A percentile compares a stretch with the other conserved stretches of the same genome.
These are phyloP conservation scores for Xylariales sp. DNA, from an alignment of 2,329 filamentous ascomycete genomes.

Conservation along the genomic window DNA sequence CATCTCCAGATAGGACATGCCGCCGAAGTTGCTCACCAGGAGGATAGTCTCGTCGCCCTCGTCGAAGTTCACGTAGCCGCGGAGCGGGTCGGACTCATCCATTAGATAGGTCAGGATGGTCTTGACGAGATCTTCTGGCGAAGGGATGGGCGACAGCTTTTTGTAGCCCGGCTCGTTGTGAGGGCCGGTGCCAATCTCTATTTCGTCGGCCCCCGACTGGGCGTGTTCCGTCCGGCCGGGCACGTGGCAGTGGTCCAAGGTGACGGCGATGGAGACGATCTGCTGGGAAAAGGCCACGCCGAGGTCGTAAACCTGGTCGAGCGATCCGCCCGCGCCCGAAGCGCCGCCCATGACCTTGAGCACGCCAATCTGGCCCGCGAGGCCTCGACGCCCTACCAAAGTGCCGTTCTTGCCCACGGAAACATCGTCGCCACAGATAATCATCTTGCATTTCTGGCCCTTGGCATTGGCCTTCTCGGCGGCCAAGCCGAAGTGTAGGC, in stretches of 20 bases:
- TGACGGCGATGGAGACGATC: constrained; percentile 68
- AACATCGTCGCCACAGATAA: constrained; percentile 74
- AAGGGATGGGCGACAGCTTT: constrained; percentile 64
- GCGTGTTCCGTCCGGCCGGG: constrained; percentile 63
- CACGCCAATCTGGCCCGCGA: constrained; percentile 70
- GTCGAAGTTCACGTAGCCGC: constrained; percentile 62
- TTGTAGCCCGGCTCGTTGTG: constrained; percentile 74
- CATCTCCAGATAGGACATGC: constrained; percentile 68
- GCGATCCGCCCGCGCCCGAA: constrained; percentile 58
- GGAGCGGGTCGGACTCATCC: constrained; percentile 64
- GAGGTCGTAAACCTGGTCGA: constrained; percentile 62
- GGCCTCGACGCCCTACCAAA: constrained; percentile 70
- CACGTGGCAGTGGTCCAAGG: constrained; percentile 70
- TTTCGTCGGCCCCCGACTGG: constrained; percentile 61
- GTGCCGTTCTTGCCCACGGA: constrained; percentile 68
- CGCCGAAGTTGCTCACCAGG: constrained; percentile 70
- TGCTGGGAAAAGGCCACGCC: constrained; percentile 62
- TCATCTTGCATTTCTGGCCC: constrained; percentile 65
- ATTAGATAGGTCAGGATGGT: constrained; percentile 71
- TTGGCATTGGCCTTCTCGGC: constrained; percentile 67
- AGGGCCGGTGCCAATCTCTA: constrained; percentile 74
- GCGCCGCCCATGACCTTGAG: constrained; percentile 68
- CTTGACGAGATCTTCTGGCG: constrained; percentile 62
- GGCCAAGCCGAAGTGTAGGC: constrained; percentile 70
- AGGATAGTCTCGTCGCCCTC: constrained; percentile 62